Conservation (phyloP, 192 early-diverging fungal species). For the Coemansia sp. region DNA sequence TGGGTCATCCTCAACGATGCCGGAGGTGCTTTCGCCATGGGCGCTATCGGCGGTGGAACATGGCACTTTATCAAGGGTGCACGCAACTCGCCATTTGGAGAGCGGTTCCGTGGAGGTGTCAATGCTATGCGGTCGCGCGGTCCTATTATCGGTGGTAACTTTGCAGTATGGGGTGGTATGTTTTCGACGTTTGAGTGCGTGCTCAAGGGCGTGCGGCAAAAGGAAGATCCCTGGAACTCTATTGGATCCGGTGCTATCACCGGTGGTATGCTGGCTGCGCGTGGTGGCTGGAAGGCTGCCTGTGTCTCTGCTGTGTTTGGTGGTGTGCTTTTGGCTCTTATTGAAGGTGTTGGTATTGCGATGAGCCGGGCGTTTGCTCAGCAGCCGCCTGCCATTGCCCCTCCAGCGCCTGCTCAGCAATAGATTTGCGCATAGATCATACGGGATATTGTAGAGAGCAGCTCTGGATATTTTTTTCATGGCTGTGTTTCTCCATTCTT, state of each 20-base stretch:
- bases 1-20: constrained; percentile 84
- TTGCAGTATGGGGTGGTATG: constrained; percentile 99
- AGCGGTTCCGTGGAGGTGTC: constrained; percentile 83
- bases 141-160: constrained; percentile 95
- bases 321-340: constrained; percentile 86
- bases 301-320: constrained; percentile 86
- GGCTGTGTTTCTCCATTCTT: not conserved
- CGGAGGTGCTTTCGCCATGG: constrained; percentile 92
- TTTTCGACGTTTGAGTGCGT: constrained; percentile 98
- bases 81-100: constrained; percentile 95
- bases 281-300: constrained; percentile 72
- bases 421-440: too few relatives aligned
- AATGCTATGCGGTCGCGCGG: constrained; percentile 89
- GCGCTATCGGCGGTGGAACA: constrained; percentile 90
- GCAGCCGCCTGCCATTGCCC: constrained; percentile 54
- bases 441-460: too few relatives aligned
- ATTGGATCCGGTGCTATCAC: constrained; percentile 93
- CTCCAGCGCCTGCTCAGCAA: constrained; percentile 26
- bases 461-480: too few relatives aligned
- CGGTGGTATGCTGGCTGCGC: constrained; percentile 89
- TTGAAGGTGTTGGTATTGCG: constrained; percentile 91
- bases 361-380: constrained; percentile 66
- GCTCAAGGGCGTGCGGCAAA: constrained; percentile 88
- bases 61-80: constrained; percentile 99
- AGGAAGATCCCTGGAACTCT: constrained; percentile 99